Base-by-base conservation (phyloP, 2,329 filamentous ascomycete species). In the Lecanicillium sp. region DNA sequence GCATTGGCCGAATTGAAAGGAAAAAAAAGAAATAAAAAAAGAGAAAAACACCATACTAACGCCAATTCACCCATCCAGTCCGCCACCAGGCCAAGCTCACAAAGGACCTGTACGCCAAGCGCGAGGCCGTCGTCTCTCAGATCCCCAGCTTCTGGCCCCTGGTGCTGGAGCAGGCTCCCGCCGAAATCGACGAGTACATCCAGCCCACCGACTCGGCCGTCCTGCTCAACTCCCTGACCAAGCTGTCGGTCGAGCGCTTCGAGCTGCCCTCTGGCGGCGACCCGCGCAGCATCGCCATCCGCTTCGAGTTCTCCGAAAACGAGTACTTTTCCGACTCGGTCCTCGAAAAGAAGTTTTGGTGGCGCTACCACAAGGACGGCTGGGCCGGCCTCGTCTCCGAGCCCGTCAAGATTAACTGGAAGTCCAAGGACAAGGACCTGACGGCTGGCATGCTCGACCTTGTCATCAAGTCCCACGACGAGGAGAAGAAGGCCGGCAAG, bases 141-240 rank as follows among this genome's bases (percentile, higher is more conserved):
- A 89, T 95, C 55, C 76, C 79, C 51, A 79, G 85, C 67, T 98
- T 96, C 77, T 96, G 92, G 92, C 73, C 85, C n/a, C 76, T 94
- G 42, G 89, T 95, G 41, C 74, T 96, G 58, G 85, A 94, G 68
- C 83, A 88, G 65, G 80, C 85, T 3, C 88, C 89, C 2, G 72
- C 75, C 33, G 87, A 95, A 46, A 75, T 98, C 51, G 88, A 95
- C 64, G 81, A 87, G 63, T 88, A 82, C 70, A 83, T 96, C 57
- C 81, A 87, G 57, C 83, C 86, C 31, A 74, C 75, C 35, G 90
- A 96, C 67, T 79, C 81, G 12, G 73, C 74, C 8, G 66, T 92
- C 45, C 75, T 96, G 43, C 73, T 81, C 46, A 71, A 75, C 29
- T 70, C 73, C 38, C 78, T 96, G 41, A 73, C 69, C 43, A 71